Percentiles rank a stretch among this genome's conserved stretches.
Conservation (phyloP, 345 rosid genomes). For the Aquilaria sinensis region DNA sequence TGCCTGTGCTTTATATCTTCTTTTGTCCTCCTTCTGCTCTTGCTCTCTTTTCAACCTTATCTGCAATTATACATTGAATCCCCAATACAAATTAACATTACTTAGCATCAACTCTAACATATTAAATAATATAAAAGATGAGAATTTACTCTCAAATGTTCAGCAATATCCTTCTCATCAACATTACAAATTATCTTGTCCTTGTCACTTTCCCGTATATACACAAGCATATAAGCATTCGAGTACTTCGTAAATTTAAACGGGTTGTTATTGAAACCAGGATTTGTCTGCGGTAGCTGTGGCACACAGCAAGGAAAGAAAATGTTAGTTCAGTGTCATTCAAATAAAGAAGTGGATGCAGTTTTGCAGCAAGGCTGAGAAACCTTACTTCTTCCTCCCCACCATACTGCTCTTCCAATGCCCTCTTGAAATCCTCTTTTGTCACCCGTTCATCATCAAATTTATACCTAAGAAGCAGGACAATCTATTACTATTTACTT, state of each 20-base stretch:
- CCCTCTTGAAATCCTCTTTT: slow-evolving; percentile 55
- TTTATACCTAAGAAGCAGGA: slow-evolving; percentile 33
- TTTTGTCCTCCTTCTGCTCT: slow-evolving; percentile 53
- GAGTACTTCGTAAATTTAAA: slow-evolving; percentile 61
- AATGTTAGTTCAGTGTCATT: slow-evolving; percentile 5
- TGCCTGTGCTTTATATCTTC: slow-evolving; percentile 53
- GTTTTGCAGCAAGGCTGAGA: not conserved
- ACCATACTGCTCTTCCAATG: slow-evolving; percentile 67
- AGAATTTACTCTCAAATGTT: slow-evolving; percentile 48
- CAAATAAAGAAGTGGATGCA: not conserved
- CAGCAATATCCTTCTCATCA: slow-evolving; percentile 67
- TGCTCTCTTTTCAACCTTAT: slow-evolving; percentile 60
- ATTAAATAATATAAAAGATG: not conserved
- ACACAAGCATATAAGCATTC: slow-evolving; percentile 70
- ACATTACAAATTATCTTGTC: slow-evolving; percentile 62
- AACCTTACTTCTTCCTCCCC: slow-evolving; percentile 61
- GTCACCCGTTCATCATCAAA: slow-evolving; percentile 71
- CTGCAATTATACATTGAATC: slow-evolving; percentile 21
- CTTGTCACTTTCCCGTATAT: slow-evolving; percentile 61
- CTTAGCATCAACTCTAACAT: not conserved
- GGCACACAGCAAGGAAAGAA: not conserved
- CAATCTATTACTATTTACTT: too few species aligned
- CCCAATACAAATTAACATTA: not conserved
- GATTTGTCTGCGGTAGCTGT: slow-evolving; percentile 61
- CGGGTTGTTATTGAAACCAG: slow-evolving; percentile 56